A percentile compares a stretch with the other conserved stretches of the same genome.
Conservation (phyloP, 2,329 filamentous ascomycete species). For the Neopestalotiopsis sp. region DNA sequence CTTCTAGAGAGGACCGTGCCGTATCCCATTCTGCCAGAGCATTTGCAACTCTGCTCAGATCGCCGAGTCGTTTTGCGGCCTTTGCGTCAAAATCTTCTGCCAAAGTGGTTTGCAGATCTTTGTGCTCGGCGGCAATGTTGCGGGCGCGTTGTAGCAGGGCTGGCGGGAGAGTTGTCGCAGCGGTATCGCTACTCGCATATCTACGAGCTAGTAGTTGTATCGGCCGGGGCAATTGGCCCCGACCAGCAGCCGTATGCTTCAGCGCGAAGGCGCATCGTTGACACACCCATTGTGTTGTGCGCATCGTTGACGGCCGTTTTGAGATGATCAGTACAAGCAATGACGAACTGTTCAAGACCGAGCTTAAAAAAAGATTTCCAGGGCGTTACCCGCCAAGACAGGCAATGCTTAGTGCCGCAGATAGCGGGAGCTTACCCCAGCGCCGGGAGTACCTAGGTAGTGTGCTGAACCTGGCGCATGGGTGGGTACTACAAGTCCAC, state of each 20-base stretch:
- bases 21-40: slow-evolving; percentile 65
- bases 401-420: too few species aligned
- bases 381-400: not conserved
- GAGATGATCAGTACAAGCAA: not conserved
- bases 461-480: too few species aligned
- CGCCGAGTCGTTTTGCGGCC: slow-evolving; percentile 64
- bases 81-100: slow-evolving; percentile 59
- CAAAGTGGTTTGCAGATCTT: slow-evolving; percentile 60
- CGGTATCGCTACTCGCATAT: slow-evolving; percentile 31
- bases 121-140: slow-evolving; percentile 62
- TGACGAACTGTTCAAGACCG: not conserved
- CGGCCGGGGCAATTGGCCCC: slow-evolving; percentile 46
- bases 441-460: too few species aligned
- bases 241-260: slow-evolving; percentile 38
- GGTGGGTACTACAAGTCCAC: too few species aligned
- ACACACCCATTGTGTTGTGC: slow-evolving; percentile 56
- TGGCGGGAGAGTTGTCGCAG: slow-evolving; percentile 47
- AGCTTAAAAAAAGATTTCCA: not conserved
- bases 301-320: slow-evolving; percentile 27
- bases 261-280: slow-evolving; percentile 51
- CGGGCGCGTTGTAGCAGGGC: slow-evolving; percentile 65
- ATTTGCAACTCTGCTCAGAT: slow-evolving; percentile 60
- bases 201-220: slow-evolving; percentile 18
- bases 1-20: slow-evolving; percentile 55
- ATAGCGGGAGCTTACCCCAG: too few species aligned